Evolutionary conservation across 805 yeast genomes (phyloP), one percentile per base, ranked within the genome.

Genomic region (Candida insectalens): DNA sequence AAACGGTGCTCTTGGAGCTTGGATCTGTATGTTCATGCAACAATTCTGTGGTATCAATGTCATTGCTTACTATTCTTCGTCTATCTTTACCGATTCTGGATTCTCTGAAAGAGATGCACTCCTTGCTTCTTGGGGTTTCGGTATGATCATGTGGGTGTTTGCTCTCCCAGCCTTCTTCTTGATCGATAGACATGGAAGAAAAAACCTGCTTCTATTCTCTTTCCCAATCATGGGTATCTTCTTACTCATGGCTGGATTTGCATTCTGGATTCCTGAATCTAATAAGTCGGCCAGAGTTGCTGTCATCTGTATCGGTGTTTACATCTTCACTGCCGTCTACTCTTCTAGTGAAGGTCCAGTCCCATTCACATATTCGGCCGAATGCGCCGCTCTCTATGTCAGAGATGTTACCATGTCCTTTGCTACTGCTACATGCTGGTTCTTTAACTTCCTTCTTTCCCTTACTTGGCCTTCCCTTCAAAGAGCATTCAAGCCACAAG

Each of bases 21-120:
- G 80, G 71, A 68, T 83, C 42, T 84, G 77, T 39, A 84, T 85
- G 75, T 81, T 83, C 51, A 79, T 80, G 83, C 95, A 84, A 61
- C 94, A 84, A 54, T 81, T 83, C 60, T 84, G 94, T 60, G 95
- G 95, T 46, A 74, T 84, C 54, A 84, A 84, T 50, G 89, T 83
- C 35, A 82, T 84, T 57, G 89, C 94, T 15, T 81, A 83, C 58
- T 84, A 82, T 57, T 80, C 89, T 1, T 77, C 92, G 0, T 66
- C 81, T 8, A 83, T 84, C 37, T 84, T 84, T 59, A 55, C 67
- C 16, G 67, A 75, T 37, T 73, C 87, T 17, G 81, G 80, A 27
- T 77, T 79, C 56, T 56, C 70, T 27, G 73, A 69, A 40, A 63
- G 70, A 40, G 65, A 70, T 38, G 77, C 94, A 0, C 57, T 84